Evolutionary conservation across 257 asterid species (phyloP).

Genomic region (Ehretia macrophylla): DNA sequence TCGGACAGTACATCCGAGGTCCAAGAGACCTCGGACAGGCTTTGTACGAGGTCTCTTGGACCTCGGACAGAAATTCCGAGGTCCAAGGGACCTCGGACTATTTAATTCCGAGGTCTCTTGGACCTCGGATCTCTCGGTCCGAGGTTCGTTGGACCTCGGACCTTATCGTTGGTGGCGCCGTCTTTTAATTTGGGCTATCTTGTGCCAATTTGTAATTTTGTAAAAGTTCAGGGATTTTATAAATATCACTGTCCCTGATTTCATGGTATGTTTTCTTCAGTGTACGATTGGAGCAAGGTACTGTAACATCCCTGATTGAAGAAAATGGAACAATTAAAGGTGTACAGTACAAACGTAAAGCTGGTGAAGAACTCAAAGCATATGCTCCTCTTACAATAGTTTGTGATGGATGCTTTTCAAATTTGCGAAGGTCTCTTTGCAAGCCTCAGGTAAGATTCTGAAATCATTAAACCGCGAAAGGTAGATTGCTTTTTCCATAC

Average conservation of each 20-base stretch:
- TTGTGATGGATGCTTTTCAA: constrained; percentile 60
- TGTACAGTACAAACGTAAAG: constrained; percentile 38
- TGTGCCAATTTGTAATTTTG: too few relatives aligned
- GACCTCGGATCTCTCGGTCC: too few relatives aligned
- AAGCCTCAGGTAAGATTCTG: constrained; percentile 32
- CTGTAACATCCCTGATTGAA: constrained; percentile 50
- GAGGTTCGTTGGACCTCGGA: too few relatives aligned
- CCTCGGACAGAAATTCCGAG: too few relatives aligned
- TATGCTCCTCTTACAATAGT: constrained; percentile 48
- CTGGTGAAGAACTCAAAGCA: constrained; percentile 30
- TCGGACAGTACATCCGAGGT: too few relatives aligned
- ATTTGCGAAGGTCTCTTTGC: constrained; percentile 50
- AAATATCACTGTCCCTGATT: neutral
- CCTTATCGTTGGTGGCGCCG: too few relatives aligned
- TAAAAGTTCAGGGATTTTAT: neutral
- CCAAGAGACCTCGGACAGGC: too few relatives aligned
- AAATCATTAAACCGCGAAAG: constrained; percentile 2
- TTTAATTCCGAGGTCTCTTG: too few relatives aligned
- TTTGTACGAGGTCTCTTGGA: too few relatives aligned
- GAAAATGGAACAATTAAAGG: constrained; percentile 46
- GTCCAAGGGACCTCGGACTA: too few relatives aligned
- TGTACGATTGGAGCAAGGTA: constrained; percentile 48
- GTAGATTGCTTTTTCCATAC: neutral
- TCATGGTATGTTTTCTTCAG: constrained; percentile 18
- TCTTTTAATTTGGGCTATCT: too few relatives aligned